phyloP scores from a whole-genome alignment of 73 alveolate genomes.

The Symbiodinium pilosum region DNA sequence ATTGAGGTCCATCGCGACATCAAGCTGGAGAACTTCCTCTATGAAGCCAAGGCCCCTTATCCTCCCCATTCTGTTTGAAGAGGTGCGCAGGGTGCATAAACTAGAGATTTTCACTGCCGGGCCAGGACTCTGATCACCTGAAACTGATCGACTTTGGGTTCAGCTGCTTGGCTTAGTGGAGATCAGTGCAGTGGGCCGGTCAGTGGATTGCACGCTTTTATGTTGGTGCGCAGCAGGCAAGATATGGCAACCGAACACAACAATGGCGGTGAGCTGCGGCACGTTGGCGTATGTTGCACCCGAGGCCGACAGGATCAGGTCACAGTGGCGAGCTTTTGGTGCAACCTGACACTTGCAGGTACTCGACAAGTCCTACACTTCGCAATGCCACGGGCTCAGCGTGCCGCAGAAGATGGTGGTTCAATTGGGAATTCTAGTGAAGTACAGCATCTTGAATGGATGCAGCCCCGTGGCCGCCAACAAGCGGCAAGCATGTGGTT shows the following conservation, averaged over 20 bases:
- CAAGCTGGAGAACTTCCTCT: slow-evolving; percentile 71
- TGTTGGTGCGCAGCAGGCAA: slow-evolving; percentile 13
- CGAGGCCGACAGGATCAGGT: slow-evolving; percentile 8
- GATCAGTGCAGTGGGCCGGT: too few relatives aligned
- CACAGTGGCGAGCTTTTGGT: neutral
- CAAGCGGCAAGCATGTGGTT: too few relatives aligned
- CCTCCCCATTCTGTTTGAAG: neutral
- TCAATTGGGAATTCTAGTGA: too few relatives aligned
- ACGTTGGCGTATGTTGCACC: slow-evolving; percentile 91
- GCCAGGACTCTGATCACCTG: slow-evolving; percentile 58
- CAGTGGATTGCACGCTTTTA: neutral
- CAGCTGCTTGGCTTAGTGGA: slow-evolving; percentile 46
- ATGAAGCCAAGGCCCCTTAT: slow-evolving; percentile 73
- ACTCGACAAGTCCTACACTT: slow-evolving; percentile 68
- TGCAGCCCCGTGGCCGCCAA: too few relatives aligned
- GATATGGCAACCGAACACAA: slow-evolving; percentile 90
- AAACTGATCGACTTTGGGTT: slow-evolving; percentile 84
- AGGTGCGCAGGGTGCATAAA: too few relatives aligned
- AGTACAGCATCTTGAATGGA: too few relatives aligned
- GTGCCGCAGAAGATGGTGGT: neutral
- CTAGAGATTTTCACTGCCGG: too few relatives aligned
- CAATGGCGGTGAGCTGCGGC: slow-evolving; percentile 83
- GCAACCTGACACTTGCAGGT: slow-evolving; percentile 12
- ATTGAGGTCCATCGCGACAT: slow-evolving; percentile 84
- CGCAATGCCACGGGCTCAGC: slow-evolving; percentile 13